These are phyloP conservation scores for Nannochloropsis gaditana DNA, from an alignment of 108 stramenopile species.

Conservation along the genomic window DNA sequence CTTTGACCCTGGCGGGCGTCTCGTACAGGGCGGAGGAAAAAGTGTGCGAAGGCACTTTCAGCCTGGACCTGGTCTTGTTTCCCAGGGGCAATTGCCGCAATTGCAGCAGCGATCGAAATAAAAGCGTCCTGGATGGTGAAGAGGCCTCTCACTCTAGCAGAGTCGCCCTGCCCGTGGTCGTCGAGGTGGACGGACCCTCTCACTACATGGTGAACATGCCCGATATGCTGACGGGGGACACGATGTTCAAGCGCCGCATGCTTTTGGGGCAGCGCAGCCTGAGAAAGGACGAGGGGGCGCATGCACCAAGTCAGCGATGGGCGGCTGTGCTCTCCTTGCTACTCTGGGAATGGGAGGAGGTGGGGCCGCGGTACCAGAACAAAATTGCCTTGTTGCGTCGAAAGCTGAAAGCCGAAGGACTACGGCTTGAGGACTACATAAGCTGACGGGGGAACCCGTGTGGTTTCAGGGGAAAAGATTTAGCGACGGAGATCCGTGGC, in stretches of 20 bases:
- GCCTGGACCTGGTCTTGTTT: neutral
- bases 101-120: neutral
- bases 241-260: slow-evolving; percentile 10
- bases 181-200: neutral
- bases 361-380: neutral
- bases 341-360: neutral
- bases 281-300: neutral
- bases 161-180: neutral
- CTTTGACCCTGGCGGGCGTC: neutral
- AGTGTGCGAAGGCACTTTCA: neutral
- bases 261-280: neutral
- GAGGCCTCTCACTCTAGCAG: neutral
- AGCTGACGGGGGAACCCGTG: no score
- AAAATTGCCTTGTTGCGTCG: neutral
- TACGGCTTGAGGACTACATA: neutral
- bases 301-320: neutral
- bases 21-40: neutral
- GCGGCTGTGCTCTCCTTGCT: neutral
- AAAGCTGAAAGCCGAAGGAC: neutral
- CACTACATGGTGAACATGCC: neutral
- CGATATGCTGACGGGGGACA: neutral
- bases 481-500: no score
- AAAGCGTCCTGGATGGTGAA: neutral
- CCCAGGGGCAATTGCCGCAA: neutral
- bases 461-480: no score